Evolutionary conservation across 2,329 filamentous ascomycete species (phyloP).

Genomic region (Ophiostoma pallidulum): DNA sequence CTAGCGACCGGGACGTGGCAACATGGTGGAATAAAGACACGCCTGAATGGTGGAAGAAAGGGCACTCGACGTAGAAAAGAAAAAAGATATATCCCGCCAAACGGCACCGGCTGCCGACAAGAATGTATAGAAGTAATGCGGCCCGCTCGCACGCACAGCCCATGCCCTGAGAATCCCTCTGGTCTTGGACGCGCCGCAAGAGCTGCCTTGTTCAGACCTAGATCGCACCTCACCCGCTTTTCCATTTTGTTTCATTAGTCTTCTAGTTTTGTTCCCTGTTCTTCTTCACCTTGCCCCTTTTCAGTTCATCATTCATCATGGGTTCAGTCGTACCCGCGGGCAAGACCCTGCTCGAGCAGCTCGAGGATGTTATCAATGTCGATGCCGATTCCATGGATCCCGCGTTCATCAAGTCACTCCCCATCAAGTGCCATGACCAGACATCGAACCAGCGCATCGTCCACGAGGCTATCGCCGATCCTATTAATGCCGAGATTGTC

Average conservation of each 20-base stretch:
- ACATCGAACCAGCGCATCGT: constrained; percentile 5
- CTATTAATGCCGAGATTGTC: not conserved
- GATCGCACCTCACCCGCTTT: too few relatives aligned
- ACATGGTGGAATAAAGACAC: too few relatives aligned
- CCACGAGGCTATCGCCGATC: not conserved
- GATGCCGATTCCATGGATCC: constrained; percentile 3
- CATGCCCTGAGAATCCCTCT: too few relatives aligned
- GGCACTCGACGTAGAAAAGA: too few relatives aligned
- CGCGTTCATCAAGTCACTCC: not conserved
- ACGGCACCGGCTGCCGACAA: too few relatives aligned
- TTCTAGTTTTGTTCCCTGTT: not conserved
- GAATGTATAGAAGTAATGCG: too few relatives aligned
- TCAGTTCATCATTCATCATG: not conserved
- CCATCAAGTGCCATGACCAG: constrained; percentile 1
- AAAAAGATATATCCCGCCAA: too few relatives aligned
- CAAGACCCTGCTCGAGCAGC: constrained; percentile 4
- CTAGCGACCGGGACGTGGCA: too few relatives aligned
- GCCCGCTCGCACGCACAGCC: too few relatives aligned
- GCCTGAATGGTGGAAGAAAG: too few relatives aligned
- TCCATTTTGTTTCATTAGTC: too few relatives aligned
- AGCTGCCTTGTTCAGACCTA: not conserved
- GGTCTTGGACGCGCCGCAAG: too few relatives aligned
- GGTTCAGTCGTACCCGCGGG: not conserved
- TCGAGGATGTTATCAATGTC: constrained; percentile 1
- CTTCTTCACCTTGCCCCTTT: not conserved